Conservation (phyloP, 352 stramenopile genomes). For the Phytophthora rubi region DNA sequence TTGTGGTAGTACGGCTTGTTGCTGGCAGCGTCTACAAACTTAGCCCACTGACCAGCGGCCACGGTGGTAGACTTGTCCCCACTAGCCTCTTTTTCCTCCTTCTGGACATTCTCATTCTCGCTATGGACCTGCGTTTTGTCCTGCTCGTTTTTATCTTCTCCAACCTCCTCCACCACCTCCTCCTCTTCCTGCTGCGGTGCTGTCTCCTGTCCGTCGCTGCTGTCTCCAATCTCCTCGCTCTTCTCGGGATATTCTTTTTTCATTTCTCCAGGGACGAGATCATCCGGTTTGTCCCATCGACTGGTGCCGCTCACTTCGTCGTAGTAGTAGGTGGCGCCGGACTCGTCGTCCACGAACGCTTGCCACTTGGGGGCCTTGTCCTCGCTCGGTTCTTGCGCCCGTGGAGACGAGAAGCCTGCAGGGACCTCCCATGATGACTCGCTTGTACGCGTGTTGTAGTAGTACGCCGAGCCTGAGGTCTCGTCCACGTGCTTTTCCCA, state of each 20-base stretch:
- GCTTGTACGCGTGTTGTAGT: constrained; percentile 75
- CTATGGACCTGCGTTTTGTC: not conserved
- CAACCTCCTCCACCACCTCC: not conserved
- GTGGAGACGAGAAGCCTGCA: constrained; percentile 38
- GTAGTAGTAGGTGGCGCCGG: constrained; percentile 72
- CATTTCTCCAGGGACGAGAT: constrained; percentile 30
- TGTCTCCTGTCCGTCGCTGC: constrained; percentile 28
- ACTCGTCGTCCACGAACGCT: constrained; percentile 68
- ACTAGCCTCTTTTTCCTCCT: not conserved
- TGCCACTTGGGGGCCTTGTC: constrained; percentile 56
- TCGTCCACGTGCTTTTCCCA: constrained; percentile 84
- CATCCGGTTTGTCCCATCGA: constrained; percentile 77
- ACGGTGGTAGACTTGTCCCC: not conserved
- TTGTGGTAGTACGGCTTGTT: constrained; percentile 84
- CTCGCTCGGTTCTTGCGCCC: not conserved
- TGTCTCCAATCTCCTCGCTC: constrained; percentile 3
- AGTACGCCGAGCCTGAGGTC: constrained; percentile 62
- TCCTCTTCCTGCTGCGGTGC: constrained; percentile 27
- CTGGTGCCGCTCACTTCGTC: constrained; percentile 73
- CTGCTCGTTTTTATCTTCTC: constrained; percentile 11
- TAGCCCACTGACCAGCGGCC: constrained; percentile 55
- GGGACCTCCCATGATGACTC: constrained; percentile 79
- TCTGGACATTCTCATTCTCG: not conserved
- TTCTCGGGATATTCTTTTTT: constrained; percentile 10
- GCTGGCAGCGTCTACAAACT: constrained; percentile 69